Conservation (phyloP, 1,284 basidiomycete species). For the Gomphus sp. region DNA sequence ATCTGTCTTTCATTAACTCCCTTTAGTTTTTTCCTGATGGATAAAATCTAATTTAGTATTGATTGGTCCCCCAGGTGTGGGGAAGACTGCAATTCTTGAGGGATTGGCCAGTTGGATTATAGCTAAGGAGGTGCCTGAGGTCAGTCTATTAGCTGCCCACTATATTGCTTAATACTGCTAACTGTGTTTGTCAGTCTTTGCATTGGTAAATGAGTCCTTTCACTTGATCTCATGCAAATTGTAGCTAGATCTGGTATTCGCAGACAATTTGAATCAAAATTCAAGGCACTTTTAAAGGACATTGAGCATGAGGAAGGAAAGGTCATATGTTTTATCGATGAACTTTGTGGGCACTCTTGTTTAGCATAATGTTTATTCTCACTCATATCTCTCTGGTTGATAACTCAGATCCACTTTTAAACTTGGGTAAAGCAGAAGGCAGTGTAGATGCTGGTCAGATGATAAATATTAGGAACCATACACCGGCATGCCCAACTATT, state of each 20-base stretch:
- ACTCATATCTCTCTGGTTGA: slow-evolving; percentile 13
- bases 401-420: slow-evolving; percentile 60
- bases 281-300: slow-evolving; percentile 78
- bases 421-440: slow-evolving; percentile 87
- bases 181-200: slow-evolving; percentile 45
- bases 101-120: slow-evolving; percentile 86
- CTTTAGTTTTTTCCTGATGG: slow-evolving; percentile 60
- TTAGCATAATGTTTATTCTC: neutral
- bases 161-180: neutral
- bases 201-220: slow-evolving; percentile 76
- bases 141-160: slow-evolving; percentile 22
- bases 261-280: slow-evolving; percentile 89
- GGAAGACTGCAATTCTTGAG: slow-evolving; percentile 91
- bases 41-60: slow-evolving; percentile 87
- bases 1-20: neutral
- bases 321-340: slow-evolving; percentile 83
- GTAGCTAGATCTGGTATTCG: slow-evolving; percentile 85
- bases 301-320: slow-evolving; percentile 73
- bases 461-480: no score
- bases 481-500: no score
- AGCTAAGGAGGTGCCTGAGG: slow-evolving; percentile 87
- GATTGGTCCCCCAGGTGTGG: slow-evolving; percentile 76
- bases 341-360: slow-evolving; percentile 60
- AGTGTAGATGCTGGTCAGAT: slow-evolving; percentile 88
- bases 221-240: slow-evolving; percentile 73